phyloP scores from a whole-genome alignment of 164 flowering plant genomes.

The Kalanchoe fedtschenkoi region DNA sequence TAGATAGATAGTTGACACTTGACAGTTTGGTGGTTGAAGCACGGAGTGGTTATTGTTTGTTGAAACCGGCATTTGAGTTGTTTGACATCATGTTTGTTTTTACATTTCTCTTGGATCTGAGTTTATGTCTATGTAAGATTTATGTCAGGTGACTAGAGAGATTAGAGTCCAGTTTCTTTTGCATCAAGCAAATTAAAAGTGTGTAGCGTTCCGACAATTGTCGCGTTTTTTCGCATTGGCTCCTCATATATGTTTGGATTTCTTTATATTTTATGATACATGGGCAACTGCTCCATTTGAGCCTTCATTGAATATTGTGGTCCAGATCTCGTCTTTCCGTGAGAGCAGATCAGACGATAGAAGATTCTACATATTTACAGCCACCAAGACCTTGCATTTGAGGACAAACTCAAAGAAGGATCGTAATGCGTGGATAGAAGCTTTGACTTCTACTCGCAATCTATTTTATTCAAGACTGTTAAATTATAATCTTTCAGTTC shows the following conservation, averaged over 20 bases:
- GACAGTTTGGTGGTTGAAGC: conserved; percentile 3
- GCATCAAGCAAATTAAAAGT: no score
- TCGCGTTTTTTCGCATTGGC: no score
- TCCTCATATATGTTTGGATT: no score
- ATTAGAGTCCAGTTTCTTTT: no score
- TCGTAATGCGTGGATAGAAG: conserved; percentile 75
- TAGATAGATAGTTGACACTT: not conserved
- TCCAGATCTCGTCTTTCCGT: conserved; percentile 68
- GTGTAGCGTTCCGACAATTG: no score
- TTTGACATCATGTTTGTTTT: not conserved
- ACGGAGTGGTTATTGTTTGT: not conserved
- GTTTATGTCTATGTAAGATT: not conserved
- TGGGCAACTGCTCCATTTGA: not conserved
- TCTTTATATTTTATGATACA: not conserved
- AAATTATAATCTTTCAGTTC: conserved; percentile 30
- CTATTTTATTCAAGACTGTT: conserved; percentile 31
- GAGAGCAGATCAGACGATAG: conserved; percentile 80
- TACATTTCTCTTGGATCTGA: not conserved
- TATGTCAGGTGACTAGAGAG: no score
- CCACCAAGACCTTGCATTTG: conserved; percentile 85
- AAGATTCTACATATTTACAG: conserved; percentile 81
- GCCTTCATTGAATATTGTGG: not conserved
- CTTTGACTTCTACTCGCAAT: conserved; percentile 50
- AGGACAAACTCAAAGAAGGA: conserved; percentile 61
- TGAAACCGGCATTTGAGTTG: not conserved